Percentiles rank a stretch among this genome's conserved stretches.
phyloP scores from a whole-genome alignment of 371 early-diverging fungal genomes.

The Umbelopsis sp. region DNA sequence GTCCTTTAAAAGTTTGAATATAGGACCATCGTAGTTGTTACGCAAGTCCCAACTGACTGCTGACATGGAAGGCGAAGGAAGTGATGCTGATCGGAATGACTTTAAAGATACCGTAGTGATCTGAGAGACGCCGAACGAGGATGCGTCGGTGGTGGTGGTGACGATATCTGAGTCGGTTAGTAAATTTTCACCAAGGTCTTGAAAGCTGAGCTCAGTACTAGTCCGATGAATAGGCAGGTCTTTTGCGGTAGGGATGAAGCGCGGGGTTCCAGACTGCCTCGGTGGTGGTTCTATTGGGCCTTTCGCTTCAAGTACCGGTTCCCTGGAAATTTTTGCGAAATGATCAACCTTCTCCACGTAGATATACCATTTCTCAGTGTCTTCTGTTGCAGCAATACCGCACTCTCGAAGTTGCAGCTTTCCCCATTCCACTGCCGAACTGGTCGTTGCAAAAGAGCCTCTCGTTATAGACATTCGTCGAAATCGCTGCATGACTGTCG shows the following conservation, averaged over 20 bases:
- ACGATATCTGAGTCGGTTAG: not conserved
- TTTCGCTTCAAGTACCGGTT: not conserved
- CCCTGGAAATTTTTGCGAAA: not conserved
- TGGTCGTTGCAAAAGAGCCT: not conserved
- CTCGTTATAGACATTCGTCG: constrained; percentile 1
- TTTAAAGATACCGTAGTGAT: constrained; percentile 9
- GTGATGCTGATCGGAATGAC: constrained; percentile 3
- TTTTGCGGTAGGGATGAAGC: not conserved
- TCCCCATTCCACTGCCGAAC: not conserved
- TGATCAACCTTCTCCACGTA: not conserved
- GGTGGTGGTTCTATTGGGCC: not conserved
- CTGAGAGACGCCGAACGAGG: not conserved
- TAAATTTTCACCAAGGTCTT: not conserved
- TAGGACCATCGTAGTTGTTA: constrained; percentile 3
- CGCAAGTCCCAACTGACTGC: not conserved
- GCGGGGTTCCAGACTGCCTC: not conserved
- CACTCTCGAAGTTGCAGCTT: constrained; percentile 5
- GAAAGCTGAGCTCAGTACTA: not conserved
- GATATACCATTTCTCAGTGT: constrained; percentile 5
- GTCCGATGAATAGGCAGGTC: not conserved
- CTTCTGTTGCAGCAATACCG: not conserved
- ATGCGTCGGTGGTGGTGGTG: constrained; percentile 1
- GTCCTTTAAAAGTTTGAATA: not conserved
- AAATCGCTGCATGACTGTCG: not conserved
- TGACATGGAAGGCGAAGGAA: constrained; percentile 6